phyloP scores from a whole-genome alignment of 805 yeast genomes.

The Candida boidinii region DNA sequence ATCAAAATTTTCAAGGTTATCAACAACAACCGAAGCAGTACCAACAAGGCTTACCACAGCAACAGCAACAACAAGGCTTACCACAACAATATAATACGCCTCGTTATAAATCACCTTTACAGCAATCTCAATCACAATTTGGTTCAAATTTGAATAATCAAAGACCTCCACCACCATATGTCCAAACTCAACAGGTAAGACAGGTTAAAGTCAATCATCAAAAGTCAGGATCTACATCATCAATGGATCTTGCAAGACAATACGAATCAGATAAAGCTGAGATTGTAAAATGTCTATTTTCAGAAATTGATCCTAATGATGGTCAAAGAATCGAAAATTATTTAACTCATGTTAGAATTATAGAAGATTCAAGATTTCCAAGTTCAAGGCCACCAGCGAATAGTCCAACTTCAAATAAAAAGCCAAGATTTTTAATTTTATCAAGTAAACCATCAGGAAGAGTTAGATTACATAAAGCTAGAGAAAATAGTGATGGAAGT shows the following conservation, averaged over 20 bases:
- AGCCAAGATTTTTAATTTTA: conserved; percentile 51
- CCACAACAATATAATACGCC: too few species aligned
- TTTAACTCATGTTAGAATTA: conserved; percentile 66
- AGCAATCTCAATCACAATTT: too few species aligned
- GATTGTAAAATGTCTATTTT: conserved; percentile 42
- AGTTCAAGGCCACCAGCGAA: conserved; percentile 57
- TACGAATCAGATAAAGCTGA: conserved; percentile 46
- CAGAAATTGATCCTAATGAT: conserved; percentile 32
- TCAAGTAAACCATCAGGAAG: conserved; percentile 60
- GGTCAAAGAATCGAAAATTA: conserved; percentile 46
- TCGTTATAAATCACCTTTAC: too few species aligned
- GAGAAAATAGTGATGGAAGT: conserved; percentile 63
- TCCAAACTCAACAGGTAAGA: too few species aligned
- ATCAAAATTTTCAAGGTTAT: too few species aligned
- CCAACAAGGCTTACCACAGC: too few species aligned
- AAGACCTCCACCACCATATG: too few species aligned
- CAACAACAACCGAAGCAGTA: too few species aligned
- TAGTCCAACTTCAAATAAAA: conserved; percentile 39
- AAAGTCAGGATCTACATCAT: conserved; percentile 11
- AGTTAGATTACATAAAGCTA: conserved; percentile 75
- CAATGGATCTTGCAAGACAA: conserved; percentile 41
- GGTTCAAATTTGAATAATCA: too few species aligned
- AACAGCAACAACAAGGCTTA: too few species aligned
- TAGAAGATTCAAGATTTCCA: conserved; percentile 69
- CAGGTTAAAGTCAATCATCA: too few species aligned